Base-by-base conservation (phyloP, 2,329 filamentous ascomycete species). In the Xylariaceae sp. region DNA sequence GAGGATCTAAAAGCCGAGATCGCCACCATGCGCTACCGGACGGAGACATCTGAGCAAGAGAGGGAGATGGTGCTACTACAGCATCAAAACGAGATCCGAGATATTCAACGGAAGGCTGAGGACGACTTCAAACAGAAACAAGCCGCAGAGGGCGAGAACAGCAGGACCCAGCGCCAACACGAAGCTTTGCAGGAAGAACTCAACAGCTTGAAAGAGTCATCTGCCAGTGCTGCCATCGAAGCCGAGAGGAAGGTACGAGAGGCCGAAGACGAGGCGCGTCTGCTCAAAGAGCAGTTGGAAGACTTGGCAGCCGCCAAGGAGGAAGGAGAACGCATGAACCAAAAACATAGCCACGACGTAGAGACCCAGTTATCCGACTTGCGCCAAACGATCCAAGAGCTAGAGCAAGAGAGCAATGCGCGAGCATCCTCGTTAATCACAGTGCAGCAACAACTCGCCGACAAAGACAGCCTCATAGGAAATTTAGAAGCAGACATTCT, bases 1-100 rank as follows among this genome's bases (percentile, higher is more conserved):
- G 91, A 97, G 62, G 86, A 91, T 56, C 77, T 97, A 22, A 91
- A 92, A 63, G 89, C 92, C 2, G 90, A 96, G 68, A 76, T 97
- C 39, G 94, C 91, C 54, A 89, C 90, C 0, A 74, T 96, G 44
- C 86, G 85, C 54, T 99, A 96, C 71, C 89, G 92, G 51, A 78
- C 96, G 57, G 88, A 90, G 62, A 92, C 88, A 15, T 74, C 89
- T 46, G 91, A 92, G 61, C 89, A 96, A 59, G 92, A 97, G 63
- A 86, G 88, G 59, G 90, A 95, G 50, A 80, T 96, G 61, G 75
- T 84, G 42, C 78, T 83, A 10, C 76, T 96, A 14, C 85, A 89
- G 54, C 87, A 94, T 59, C 86, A 90, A 57, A 87, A 89, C 60
- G 92, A 96, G 62, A 69, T 96, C 18, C 83, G 92, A 54, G 90